Evolutionary conservation across 2,329 filamentous ascomycete species (phyloP), one percentile per base, ranked within the genome.

Genomic region (Macrophomina tecta): DNA sequence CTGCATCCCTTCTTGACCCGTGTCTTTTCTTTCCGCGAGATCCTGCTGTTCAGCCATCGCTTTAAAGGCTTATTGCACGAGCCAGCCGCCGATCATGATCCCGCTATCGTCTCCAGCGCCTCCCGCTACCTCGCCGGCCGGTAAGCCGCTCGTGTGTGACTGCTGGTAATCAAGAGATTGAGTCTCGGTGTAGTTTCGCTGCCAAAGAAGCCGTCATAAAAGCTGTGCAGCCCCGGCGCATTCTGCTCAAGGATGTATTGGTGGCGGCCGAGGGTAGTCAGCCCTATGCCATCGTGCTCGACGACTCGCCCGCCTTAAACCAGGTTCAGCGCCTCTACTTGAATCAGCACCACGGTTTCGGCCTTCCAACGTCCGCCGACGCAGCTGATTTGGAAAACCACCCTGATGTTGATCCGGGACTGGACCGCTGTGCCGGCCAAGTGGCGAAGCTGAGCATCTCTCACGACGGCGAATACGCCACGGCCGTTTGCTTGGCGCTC

Each of bases 381-480:
- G 28, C 11, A 14, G 42, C 23, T n/a, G 60, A 53, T 23, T 48
- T 36, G 14, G 36, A 23, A 23, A 52, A 18, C 16, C n/a, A 65
- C 34, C 45, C n/a, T 23, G 51, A 38, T 45, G 12, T 38, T 23
- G 32, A 51, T 1, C 30, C 14, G 2, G 32, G 71, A 64, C 40
- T 72, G 8, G 60, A 69, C 42, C 63, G 68, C 7, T 55, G 76
- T 12, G 71, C 77, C 6, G 77, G 76, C 1, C 85, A 88, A 70
- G 82, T 87, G 60, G 92, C 89, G 14, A 83, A 87, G 73, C 76
- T 97, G 52, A 94, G 90, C 68, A 96, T 97, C 72, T 95, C 91
- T 73, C 94, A 97, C 76, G 94, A 97, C 77, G 89, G 87, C 1
- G 90, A 92, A 7, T 97, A 93, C 79, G 93, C 93, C 9, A 89